Evolutionary conservation across 2,329 filamentous ascomycete genomes (phyloP).

Genomic region (Cercospora zeae-maydis): DNA sequence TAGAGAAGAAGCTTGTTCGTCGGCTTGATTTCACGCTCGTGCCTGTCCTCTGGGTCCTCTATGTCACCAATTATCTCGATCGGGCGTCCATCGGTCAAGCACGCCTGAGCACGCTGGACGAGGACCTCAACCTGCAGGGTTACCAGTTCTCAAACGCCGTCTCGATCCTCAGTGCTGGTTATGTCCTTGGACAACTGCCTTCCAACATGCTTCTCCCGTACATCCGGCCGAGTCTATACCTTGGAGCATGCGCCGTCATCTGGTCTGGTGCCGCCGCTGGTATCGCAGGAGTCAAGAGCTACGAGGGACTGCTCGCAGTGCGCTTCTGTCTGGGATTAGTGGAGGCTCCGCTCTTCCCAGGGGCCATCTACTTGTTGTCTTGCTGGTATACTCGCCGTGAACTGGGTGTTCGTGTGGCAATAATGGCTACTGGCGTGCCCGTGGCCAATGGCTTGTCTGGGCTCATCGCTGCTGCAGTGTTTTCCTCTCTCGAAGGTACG

Average conservation of each 20-base stretch:
- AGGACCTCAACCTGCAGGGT: constrained; percentile 53
- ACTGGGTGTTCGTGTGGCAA: constrained; percentile 26
- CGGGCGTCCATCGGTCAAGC: constrained; percentile 53
- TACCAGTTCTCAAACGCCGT: constrained; percentile 57
- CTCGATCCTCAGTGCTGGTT: constrained; percentile 57
- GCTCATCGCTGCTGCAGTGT: constrained; percentile 45
- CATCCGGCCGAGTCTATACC: constrained; percentile 53
- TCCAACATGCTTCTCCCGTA: constrained; percentile 58
- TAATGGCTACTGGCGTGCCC: constrained; percentile 32
- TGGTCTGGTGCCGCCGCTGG: constrained; percentile 44
- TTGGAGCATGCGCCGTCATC: constrained; percentile 47
- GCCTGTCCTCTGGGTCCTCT: constrained; percentile 67
- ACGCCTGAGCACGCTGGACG: constrained; percentile 52
- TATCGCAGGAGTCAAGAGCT: constrained; percentile 48
- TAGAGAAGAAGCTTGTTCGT: constrained; percentile 49
- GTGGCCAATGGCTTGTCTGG: constrained; percentile 31
- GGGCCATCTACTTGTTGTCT: constrained; percentile 47
- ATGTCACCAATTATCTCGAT: constrained; percentile 70
- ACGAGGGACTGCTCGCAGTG: constrained; percentile 44
- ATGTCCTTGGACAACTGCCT: constrained; percentile 60
- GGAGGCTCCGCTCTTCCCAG: constrained; percentile 53
- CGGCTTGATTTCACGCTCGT: constrained; percentile 68
- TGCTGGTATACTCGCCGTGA: constrained; percentile 52
- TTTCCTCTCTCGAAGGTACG: constrained; percentile 25
- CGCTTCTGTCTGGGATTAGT: constrained; percentile 50